Evolutionary conservation across 345 rosid genomes (phyloP), one percentile per base, ranked within the genome.

Genomic region (Linum usitatissimum): DNA sequence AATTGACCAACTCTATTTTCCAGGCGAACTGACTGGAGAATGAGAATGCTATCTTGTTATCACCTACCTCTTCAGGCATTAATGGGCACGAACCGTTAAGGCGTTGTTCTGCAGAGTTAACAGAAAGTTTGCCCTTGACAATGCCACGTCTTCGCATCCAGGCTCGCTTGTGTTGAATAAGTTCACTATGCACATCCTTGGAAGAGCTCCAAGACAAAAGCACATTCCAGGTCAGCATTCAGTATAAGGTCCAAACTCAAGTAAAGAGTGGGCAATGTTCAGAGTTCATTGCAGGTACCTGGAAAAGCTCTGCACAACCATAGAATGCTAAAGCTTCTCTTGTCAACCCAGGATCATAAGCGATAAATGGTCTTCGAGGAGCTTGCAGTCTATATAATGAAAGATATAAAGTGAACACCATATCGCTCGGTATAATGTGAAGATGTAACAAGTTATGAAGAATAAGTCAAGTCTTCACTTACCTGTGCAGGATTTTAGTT

Each of bases 241-340:
- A 71, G 14, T 6, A 10, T 8, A 69, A 36, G 36, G 9, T 31
- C 36, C 42, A 10, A 63, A 60, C 56, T 65, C 19, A 61, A 64
- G 59, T 64, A 15, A 68, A 17, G 49, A 65, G 61, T 36, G 20
- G 38, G 38, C 38, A 34, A 66, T 13, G 55, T 53, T 58, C 48
- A 31, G 67, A 39, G 59, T 69, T 61, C 53, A 61, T 68, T 71
- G 64, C 42, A 69, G 70, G 76, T 87, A 93, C 99, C 99, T 93
- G 99, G 88, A 93, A 93, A 56, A 93, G 85, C 77, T 93, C 99
- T 53, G 97, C 89, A 74, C 97, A 93, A 61, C 99, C 97, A 72
- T 89, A 77, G 73, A 82, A 93, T 18, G 99, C 99, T 67, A 93
- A 82, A 65, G 95, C 91, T 74, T 93, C 99, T 77, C 97, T 80